Conservation (phyloP, 345 rosid species). For the Eucalyptus pauciflora region DNA sequence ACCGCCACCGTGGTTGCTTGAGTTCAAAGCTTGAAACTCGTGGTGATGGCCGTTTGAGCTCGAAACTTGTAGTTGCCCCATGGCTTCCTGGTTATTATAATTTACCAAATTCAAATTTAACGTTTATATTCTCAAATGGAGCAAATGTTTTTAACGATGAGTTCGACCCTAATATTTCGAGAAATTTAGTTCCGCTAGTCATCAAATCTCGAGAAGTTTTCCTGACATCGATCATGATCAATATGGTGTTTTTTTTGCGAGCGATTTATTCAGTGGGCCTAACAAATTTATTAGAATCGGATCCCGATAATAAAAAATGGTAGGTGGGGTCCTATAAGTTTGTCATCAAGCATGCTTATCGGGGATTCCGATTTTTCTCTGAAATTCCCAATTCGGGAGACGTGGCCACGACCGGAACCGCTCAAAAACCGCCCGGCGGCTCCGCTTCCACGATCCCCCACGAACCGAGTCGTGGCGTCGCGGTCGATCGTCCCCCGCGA, state of each 20-base stretch:
- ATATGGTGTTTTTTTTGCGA: background rate
- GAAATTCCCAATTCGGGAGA: background rate
- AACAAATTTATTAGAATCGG: background rate
- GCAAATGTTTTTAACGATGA: background rate
- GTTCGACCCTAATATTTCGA: background rate
- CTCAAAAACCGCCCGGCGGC: background rate
- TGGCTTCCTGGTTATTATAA: background rate
- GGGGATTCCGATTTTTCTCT: background rate
- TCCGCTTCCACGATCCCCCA: background rate
- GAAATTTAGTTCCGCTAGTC: background rate
- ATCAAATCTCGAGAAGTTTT: background rate
- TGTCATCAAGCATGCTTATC: background rate
- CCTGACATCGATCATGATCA: accelerated
- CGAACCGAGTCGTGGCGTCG: background rate
- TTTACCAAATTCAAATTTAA: background rate
- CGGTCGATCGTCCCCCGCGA: background rate
- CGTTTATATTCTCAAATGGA: background rate
- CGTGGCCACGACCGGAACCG: background rate
- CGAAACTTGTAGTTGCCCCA: background rate
- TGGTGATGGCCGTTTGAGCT: background rate
- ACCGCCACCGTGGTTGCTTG: background rate
- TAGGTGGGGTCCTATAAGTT: background rate
- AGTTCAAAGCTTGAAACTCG: background rate
- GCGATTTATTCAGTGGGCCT: background rate
- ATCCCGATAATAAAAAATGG: background rate